Evolutionary conservation across 495 filamentous ascomycete species (phyloP).

Genomic region (Penicillium canescens): DNA sequence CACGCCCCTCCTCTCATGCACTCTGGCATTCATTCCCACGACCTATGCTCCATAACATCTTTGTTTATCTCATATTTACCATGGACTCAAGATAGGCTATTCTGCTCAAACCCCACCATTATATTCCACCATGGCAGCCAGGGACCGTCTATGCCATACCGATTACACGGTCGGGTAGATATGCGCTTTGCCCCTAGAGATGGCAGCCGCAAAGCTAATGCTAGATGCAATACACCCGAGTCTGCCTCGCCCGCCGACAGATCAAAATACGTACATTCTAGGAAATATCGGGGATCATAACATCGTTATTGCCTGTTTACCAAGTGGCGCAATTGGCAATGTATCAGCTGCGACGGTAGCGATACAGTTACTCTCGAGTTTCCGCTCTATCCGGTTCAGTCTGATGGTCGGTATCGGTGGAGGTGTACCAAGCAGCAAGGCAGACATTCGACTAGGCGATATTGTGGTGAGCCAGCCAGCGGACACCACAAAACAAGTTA

Average conservation of each 20-base stretch:
- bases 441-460: slow-evolving; percentile 41
- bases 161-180: slow-evolving; percentile 52
- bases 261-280: slow-evolving; percentile 27
- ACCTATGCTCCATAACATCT: too few relatives aligned
- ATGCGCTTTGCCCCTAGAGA: slow-evolving; percentile 39
- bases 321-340: slow-evolving; percentile 12
- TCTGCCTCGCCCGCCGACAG: background rate
- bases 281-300: slow-evolving; percentile 41
- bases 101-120: too few relatives aligned
- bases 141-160: slow-evolving; percentile 2
- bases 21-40: too few relatives aligned
- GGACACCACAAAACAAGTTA: too few relatives aligned
- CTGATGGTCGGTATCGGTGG: slow-evolving; percentile 44
- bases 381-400: slow-evolving; percentile 29
- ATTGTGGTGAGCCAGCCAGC: slow-evolving; percentile 39
- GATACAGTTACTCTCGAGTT: background rate
- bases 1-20: too few relatives aligned
- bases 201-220: slow-evolving; percentile 36
- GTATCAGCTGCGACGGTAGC: background rate
- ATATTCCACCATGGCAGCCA: too few relatives aligned
- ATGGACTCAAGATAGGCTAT: too few relatives aligned
- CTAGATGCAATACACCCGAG: slow-evolving; percentile 12
- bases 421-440: slow-evolving; percentile 22
- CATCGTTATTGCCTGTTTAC: slow-evolving; percentile 46
- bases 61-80: too few relatives aligned